A percentile compares a stretch with the other conserved stretches of the same genome.
phyloP scores from a whole-genome alignment of 73 alveolate species.

The Paramecium biaurelia region DNA sequence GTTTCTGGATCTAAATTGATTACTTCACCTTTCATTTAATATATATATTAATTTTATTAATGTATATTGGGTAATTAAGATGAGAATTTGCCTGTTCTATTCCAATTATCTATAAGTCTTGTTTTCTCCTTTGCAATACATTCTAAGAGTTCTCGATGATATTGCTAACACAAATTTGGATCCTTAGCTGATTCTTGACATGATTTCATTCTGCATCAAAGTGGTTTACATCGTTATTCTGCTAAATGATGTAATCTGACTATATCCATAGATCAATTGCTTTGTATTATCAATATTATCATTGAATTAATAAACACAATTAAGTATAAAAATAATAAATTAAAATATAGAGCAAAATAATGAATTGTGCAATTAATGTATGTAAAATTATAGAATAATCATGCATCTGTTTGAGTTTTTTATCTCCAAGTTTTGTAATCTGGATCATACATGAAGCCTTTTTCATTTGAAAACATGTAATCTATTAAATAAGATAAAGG shows the following conservation, averaged over 20 bases:
- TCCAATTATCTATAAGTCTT: neutral
- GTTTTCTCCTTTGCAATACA: neutral
- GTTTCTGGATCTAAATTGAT: constrained; percentile 52
- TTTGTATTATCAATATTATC: neutral
- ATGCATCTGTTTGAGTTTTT: constrained; percentile 10
- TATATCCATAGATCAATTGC: neutral
- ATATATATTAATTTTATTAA: neutral
- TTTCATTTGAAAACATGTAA: constrained; percentile 32
- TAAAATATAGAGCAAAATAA: neutral
- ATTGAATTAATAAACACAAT: neutral
- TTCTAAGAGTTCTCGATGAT: constrained; percentile 21
- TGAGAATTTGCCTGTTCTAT: constrained; percentile 40
- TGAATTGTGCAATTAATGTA: neutral
- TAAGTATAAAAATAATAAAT: neutral
- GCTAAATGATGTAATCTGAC: constrained; percentile 37
- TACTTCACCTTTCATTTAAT: neutral
- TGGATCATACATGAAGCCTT: constrained; percentile 47
- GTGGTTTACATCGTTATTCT: constrained; percentile 26
- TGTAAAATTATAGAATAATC: neutral
- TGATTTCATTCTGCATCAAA: constrained; percentile 38
- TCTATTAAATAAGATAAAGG: neutral
- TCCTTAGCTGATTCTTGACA: constrained; percentile 3
- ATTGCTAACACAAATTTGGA: neutral
- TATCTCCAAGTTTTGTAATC: constrained; percentile 49
- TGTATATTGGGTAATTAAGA: neutral